Conservation (phyloP, 352 stramenopile species). For the Globisporangium orthogonon region DNA sequence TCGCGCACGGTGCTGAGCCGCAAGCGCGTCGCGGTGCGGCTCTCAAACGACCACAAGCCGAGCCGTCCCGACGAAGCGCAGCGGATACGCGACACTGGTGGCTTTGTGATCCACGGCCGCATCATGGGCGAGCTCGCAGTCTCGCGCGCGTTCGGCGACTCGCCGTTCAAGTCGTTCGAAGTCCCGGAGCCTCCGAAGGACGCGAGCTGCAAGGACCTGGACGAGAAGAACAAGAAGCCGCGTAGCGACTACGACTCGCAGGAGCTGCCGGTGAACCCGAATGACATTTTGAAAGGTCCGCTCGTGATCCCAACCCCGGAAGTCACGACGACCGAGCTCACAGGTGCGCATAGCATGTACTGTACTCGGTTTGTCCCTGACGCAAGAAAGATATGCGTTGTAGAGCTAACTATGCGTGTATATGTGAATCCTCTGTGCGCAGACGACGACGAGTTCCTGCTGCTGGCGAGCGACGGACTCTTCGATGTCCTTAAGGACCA, state of each 20-base stretch:
- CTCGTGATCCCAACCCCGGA: slow-evolving; percentile 77
- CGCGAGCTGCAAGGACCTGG: background rate
- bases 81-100: slow-evolving; percentile 91
- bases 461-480: slow-evolving; percentile 74
- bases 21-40: slow-evolving; percentile 75
- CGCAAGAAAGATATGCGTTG: background rate
- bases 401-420: background rate
- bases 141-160: slow-evolving; percentile 85
- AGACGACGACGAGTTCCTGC: slow-evolving; percentile 75
- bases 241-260: slow-evolving; percentile 72
- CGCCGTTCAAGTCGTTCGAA: slow-evolving; percentile 94
- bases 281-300: slow-evolving; percentile 80
- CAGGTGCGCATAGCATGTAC: slow-evolving; percentile 17
- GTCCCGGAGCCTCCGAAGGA: slow-evolving; percentile 33
- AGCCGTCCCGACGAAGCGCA: slow-evolving; percentile 90
- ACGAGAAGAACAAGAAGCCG: slow-evolving; percentile 23
- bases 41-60: slow-evolving; percentile 97
- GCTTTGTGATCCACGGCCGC: slow-evolving; percentile 85
- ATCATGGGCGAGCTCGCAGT: slow-evolving; percentile 92
- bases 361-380: background rate
- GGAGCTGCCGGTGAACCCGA: slow-evolving; percentile 73
- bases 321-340: slow-evolving; percentile 63
- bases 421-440: background rate
- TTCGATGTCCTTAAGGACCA: slow-evolving; percentile 85
- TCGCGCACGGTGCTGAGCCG: slow-evolving; percentile 92